Evolutionary conservation across 371 early-diverging fungal species (phyloP).

Genomic region (Quaeritorhiza haematococci): DNA sequence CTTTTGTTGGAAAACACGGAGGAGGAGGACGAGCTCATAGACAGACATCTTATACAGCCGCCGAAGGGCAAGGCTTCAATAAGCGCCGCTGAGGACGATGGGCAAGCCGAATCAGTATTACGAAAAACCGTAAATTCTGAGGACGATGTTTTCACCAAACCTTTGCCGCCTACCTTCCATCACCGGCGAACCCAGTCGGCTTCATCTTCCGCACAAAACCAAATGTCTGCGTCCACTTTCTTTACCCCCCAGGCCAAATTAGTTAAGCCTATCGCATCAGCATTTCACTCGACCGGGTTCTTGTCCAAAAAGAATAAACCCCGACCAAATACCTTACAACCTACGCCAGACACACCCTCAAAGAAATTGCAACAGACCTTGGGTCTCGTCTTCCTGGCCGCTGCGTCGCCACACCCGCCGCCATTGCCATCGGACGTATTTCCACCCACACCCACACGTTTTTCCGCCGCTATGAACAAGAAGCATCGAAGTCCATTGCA

Average conservation of each 20-base stretch:
- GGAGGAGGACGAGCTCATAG: too few relatives aligned
- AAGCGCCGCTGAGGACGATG: too few relatives aligned
- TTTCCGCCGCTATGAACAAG: slow-evolving; percentile 5
- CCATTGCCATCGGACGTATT: not conserved
- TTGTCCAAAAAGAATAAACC: slow-evolving; percentile 24
- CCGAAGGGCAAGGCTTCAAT: too few relatives aligned
- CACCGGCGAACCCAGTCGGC: not conserved
- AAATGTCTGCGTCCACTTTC: not conserved
- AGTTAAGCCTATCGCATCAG: slow-evolving; percentile 28
- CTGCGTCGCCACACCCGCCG: not conserved
- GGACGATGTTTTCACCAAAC: not conserved
- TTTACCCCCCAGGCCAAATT: slow-evolving; percentile 2
- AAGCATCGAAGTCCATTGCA: slow-evolving; percentile 21
- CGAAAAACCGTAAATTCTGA: too few relatives aligned
- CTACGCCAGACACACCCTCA: slow-evolving; percentile 29
- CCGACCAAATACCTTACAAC: not conserved
- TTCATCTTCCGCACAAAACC: not conserved
- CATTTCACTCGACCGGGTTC: slow-evolving; percentile 32
- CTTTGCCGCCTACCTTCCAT: not conserved
- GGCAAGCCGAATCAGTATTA: too few relatives aligned
- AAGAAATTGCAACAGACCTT: slow-evolving; percentile 12
- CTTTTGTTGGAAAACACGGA: too few relatives aligned
- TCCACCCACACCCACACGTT: slow-evolving; percentile 1
- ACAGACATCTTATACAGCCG: too few relatives aligned
- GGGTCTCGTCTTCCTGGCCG: not conserved